These are phyloP conservation scores for Amborella trichopoda DNA, from an alignment of 164 flowering plant species.

Conservation along the genomic window DNA sequence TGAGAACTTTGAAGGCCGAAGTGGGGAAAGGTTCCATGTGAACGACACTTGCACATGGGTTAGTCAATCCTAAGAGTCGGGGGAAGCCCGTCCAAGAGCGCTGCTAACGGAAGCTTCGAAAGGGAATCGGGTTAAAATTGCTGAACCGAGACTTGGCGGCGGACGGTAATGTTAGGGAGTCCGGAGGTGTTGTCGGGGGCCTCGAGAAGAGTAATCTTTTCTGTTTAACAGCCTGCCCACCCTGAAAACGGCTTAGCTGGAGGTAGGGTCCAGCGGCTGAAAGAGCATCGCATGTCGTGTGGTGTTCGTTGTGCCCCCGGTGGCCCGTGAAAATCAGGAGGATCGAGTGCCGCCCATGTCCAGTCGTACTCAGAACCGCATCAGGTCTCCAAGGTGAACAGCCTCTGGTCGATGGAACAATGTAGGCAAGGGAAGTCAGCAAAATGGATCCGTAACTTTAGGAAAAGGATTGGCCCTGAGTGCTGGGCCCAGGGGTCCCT, in stretches of 20 bases:
- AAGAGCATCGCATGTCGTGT: neutral
- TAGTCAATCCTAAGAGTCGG: slow-evolving; percentile 1
- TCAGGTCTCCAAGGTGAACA: slow-evolving; percentile 6
- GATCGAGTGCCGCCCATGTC: neutral
- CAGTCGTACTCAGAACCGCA: slow-evolving; percentile 5
- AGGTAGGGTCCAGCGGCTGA: slow-evolving; percentile 1
- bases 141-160: no score
- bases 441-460: slow-evolving; percentile 3
- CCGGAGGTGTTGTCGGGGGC: no score
- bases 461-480: no score
- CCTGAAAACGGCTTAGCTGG: no score
- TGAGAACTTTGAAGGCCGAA: slow-evolving; percentile 6
- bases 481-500: no score
- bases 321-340: neutral
- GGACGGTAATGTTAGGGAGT: no score
- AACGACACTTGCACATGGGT: slow-evolving; percentile 6
- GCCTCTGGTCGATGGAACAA: slow-evolving; percentile 4
- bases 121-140: slow-evolving; percentile 1
- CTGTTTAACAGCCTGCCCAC: no score
- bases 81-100: no score
- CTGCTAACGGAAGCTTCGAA: no score
- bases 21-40: slow-evolving; percentile 8
- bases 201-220: no score
- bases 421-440: slow-evolving; percentile 8
- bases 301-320: neutral